phyloP scores from a whole-genome alignment of 2,329 filamentous ascomycete species.

The Thelonectria rubi region DNA sequence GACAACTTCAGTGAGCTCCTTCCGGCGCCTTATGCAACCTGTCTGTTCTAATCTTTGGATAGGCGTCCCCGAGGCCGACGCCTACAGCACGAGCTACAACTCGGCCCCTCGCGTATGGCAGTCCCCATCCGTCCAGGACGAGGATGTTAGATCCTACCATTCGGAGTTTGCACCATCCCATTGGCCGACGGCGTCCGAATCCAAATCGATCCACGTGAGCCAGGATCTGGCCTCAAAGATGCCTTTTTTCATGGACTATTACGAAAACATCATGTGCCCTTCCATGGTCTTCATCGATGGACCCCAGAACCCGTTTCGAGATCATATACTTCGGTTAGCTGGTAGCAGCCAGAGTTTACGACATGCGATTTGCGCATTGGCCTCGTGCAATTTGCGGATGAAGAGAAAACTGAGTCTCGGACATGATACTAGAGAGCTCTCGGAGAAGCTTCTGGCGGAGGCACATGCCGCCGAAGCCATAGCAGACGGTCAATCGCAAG shows the following conservation, averaged over 20 bases:
- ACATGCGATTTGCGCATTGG: constrained; percentile 88
- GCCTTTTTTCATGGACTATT: constrained; percentile 92
- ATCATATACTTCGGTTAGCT: constrained; percentile 82
- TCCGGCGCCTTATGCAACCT: constrained; percentile 47
- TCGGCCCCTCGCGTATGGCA: constrained; percentile 60
- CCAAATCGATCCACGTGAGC: constrained; percentile 61
- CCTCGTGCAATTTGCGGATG: constrained; percentile 91
- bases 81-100: constrained; percentile 60
- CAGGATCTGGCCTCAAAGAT: constrained; percentile 77
- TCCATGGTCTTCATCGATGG: constrained; percentile 92
- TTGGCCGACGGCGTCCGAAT: constrained; percentile 59
- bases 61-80: constrained; percentile 63
- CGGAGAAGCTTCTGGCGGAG: constrained; percentile 58
- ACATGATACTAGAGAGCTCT: constrained; percentile 62
- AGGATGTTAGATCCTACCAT: constrained; percentile 56
- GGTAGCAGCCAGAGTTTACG: constrained; percentile 83
- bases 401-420: constrained; percentile 73
- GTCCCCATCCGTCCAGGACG: constrained; percentile 51
- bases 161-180: constrained; percentile 57
- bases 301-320: constrained; percentile 84
- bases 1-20: constrained; percentile 63
- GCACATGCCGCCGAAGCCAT: constrained; percentile 56
- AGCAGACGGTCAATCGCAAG: constrained; percentile 61
- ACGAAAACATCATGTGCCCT: constrained; percentile 89
- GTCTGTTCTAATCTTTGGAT: constrained; percentile 50